These are phyloP conservation scores for Monosporozyma unispora DNA, from an alignment of 805 yeast species.

Conservation along the genomic window DNA sequence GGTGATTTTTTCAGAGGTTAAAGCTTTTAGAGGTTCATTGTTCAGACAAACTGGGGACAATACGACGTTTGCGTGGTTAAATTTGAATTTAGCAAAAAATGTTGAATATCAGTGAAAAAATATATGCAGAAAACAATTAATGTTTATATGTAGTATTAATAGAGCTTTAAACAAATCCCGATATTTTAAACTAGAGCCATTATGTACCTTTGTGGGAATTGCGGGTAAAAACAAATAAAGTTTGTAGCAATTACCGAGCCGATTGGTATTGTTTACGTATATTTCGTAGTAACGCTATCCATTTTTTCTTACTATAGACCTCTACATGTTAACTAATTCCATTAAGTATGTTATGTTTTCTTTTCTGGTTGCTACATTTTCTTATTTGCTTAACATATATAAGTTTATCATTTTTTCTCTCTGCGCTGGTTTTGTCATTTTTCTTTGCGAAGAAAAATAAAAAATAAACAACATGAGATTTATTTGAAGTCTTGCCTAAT, in stretches of 20 bases:
- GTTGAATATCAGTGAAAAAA: too few relatives aligned
- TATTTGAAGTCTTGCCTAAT: not conserved
- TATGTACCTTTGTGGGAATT: not conserved
- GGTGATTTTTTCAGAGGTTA: too few relatives aligned
- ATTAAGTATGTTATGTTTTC: too few relatives aligned
- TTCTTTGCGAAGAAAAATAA: not conserved
- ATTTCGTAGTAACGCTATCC: not conserved
- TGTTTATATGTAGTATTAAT: too few relatives aligned
- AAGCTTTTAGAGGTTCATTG: not conserved
- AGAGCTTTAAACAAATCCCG: not conserved
- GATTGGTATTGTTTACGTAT: not conserved
- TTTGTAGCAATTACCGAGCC: not conserved
- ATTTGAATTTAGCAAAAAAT: too few relatives aligned
- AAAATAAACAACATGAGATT: not conserved
- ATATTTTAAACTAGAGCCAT: not conserved
- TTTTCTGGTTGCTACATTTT: not conserved
- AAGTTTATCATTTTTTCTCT: not conserved
- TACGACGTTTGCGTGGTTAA: not conserved
- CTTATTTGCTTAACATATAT: not conserved
- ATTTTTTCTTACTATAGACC: too few relatives aligned
- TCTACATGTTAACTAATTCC: too few relatives aligned
- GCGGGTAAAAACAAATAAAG: not conserved
- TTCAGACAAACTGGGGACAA: not conserved
- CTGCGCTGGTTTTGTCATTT: not conserved
- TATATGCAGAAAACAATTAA: too few relatives aligned